Evolutionary conservation across 1,139 yeast genomes (phyloP).

Genomic region (Entelexis paramagnoliae): DNA sequence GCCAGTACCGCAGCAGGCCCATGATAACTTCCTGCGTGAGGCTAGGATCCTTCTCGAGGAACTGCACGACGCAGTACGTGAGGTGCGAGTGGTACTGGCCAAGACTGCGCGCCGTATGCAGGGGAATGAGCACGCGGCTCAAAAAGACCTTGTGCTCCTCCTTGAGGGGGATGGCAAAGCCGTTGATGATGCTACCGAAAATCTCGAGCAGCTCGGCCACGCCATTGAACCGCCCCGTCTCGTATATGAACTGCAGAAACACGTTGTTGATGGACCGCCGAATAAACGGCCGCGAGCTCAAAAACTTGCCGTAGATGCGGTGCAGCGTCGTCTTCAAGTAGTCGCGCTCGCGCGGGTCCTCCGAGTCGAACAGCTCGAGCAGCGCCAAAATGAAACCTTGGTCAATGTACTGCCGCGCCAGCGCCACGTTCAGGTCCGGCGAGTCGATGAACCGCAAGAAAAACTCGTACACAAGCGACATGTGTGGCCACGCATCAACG

Average conservation of each 20-base stretch:
- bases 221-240: slow-evolving; percentile 92
- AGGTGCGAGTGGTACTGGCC: slow-evolving; percentile 91
- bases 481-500: slow-evolving; percentile 98
- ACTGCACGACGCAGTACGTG: slow-evolving; percentile 94
- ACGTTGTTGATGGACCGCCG: slow-evolving; percentile 87
- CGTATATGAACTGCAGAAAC: slow-evolving; percentile 85
- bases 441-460: slow-evolving; percentile 86
- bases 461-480: slow-evolving; percentile 93
- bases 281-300: slow-evolving; percentile 81
- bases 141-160: slow-evolving; percentile 93
- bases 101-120: slow-evolving; percentile 83
- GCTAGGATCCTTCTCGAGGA: slow-evolving; percentile 83
- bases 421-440: slow-evolving; percentile 86
- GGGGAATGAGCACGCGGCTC: slow-evolving; percentile 78
- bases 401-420: slow-evolving; percentile 89
- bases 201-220: slow-evolving; percentile 90
- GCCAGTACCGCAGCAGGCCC: slow-evolving; percentile 94
- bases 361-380: slow-evolving; percentile 85
- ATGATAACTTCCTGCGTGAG: slow-evolving; percentile 90
- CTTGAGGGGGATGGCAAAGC: slow-evolving; percentile 92
- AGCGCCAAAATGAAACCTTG: slow-evolving; percentile 74
- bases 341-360: slow-evolving; percentile 93
- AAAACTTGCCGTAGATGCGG: slow-evolving; percentile 88
- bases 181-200: slow-evolving; percentile 91
- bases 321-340: slow-evolving; percentile 90